phyloP scores from a whole-genome alignment of 305 asterid genomes.

The Solanum chacoense region DNA sequence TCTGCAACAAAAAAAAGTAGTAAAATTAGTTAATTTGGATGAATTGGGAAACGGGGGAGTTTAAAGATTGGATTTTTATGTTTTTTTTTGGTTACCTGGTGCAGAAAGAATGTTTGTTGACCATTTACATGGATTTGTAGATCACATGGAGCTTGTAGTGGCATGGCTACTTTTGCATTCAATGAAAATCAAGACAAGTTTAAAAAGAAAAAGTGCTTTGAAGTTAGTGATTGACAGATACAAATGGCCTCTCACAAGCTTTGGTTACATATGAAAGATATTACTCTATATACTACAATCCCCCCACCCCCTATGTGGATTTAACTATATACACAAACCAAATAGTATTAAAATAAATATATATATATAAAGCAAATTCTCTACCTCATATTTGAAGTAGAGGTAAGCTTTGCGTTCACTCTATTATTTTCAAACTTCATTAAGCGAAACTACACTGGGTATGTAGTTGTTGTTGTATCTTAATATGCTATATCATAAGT shows the following conservation, averaged over 20 bases:
- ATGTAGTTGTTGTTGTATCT: not conserved
- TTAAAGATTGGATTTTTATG: not conserved
- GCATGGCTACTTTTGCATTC: slow-evolving; percentile 16
- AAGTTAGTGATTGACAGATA: not conserved
- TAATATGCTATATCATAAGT: not conserved
- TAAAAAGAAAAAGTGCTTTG: not conserved
- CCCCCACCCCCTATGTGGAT: not conserved
- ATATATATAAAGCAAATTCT: too few species aligned
- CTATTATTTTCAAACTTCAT: not conserved
- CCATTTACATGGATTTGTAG: slow-evolving; percentile 27
- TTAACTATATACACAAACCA: not conserved
- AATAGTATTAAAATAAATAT: not conserved
- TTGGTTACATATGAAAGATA: not conserved
- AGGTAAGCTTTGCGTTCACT: not conserved
- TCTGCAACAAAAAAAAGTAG: not conserved
- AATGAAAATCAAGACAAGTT: slow-evolving; percentile 4
- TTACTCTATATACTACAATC: not conserved
- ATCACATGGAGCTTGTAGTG: slow-evolving; percentile 10
- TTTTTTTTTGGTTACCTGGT: slow-evolving; percentile 13
- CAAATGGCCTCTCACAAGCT: not conserved
- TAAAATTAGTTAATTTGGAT: not conserved
- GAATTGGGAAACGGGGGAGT: not conserved
- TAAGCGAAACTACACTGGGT: not conserved
- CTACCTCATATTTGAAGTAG: not conserved
- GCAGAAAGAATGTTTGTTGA: slow-evolving; percentile 20